Conservation (phyloP, 148 eudicot species). For the Camellia lanceoleosa region DNA sequence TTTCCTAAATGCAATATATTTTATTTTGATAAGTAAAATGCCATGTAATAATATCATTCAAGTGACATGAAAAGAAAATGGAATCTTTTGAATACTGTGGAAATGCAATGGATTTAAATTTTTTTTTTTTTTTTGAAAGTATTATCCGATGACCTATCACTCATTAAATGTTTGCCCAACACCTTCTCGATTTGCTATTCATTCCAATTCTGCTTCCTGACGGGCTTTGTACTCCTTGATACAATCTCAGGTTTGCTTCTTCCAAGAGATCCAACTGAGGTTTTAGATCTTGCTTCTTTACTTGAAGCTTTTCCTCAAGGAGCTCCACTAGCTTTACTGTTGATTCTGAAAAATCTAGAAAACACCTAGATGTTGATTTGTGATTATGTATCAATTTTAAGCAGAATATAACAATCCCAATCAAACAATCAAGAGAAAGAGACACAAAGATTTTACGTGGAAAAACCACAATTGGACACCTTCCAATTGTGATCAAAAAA, state of each 20-base stretch:
- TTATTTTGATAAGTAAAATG: too few species aligned
- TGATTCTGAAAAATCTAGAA: too few species aligned
- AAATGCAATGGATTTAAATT: not conserved
- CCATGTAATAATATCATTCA: not conserved
- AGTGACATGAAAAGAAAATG: not conserved
- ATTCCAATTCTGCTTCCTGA: slow-evolving; percentile 44
- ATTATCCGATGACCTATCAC: not conserved
- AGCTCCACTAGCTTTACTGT: slow-evolving; percentile 28
- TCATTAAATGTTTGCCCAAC: slow-evolving; percentile 11
- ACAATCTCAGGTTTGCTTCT: slow-evolving; percentile 52
- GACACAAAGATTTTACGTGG: too few species aligned
- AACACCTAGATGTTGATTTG: too few species aligned
- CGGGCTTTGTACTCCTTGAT: slow-evolving; percentile 34
- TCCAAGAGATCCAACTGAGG: slow-evolving; percentile 36
- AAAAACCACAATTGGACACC: too few species aligned
- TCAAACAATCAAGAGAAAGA: too few species aligned
- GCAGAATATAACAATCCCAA: too few species aligned
- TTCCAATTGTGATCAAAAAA: too few species aligned
- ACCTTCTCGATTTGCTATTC: slow-evolving; percentile 64
- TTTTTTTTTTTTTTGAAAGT: too few species aligned
- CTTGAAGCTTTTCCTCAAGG: slow-evolving; percentile 32
- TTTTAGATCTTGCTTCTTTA: slow-evolving; percentile 48
- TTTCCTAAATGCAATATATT: not conserved
- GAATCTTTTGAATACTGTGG: not conserved
- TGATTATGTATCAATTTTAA: too few species aligned